Conservation (phyloP, 75 land plant species). For the Ceratopteris richardii region DNA sequence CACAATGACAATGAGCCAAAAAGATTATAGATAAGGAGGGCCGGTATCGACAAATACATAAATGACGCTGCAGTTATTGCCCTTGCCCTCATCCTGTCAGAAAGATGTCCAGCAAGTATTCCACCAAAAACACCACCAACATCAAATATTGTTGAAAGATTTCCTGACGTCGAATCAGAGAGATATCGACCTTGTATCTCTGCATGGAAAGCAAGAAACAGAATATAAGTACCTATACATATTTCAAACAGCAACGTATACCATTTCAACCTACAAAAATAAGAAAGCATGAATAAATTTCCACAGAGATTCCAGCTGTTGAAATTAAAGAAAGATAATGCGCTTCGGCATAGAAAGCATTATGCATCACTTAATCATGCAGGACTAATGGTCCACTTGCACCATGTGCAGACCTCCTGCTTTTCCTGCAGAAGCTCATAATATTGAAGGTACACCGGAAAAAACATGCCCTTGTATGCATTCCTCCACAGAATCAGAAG, state of each 20-base stretch:
- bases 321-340: no score
- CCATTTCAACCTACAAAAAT: background rate
- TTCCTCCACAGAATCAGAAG: no score
- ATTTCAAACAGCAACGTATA: background rate
- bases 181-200: conserved; percentile 65
- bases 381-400: no score
- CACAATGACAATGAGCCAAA: conserved; percentile 59
- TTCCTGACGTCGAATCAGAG: conserved; percentile 56
- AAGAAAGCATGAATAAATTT: no score
- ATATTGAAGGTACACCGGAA: no score
- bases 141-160: conserved; percentile 82
- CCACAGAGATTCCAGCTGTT: no score
- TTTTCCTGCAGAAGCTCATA: no score
- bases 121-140: conserved; percentile 91
- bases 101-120: conserved; percentile 79
- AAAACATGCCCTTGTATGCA: no score
- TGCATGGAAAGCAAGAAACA: conserved; percentile 11
- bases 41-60: conserved; percentile 82
- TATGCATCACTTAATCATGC: no score
- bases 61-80: conserved; percentile 88
- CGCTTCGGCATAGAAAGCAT: background rate
- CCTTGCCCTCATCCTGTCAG: conserved; percentile 64
- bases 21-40: conserved; percentile 55
- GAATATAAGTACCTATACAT: background rate
- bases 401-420: no score